Evolutionary conservation across 495 filamentous ascomycete genomes (phyloP), one percentile per base, ranked within the genome.

Genomic region (Aspergillus steynii): DNA sequence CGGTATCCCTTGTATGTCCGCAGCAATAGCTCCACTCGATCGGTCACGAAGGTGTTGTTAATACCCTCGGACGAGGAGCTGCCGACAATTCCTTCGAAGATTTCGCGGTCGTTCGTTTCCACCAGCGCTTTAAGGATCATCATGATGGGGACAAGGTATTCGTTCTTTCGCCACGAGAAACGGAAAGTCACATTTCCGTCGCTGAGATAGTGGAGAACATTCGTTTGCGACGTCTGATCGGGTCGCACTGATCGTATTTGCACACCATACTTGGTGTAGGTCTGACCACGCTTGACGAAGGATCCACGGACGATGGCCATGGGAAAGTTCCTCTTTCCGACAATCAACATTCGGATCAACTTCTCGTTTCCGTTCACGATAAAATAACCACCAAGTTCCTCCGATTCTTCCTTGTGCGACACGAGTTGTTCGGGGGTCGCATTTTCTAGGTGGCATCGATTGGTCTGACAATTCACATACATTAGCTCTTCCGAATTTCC

Each of bases 91-190:
- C 86, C 88, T 73, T 99, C 94, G 65, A 93, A 99, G 52, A 99
- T 95, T 69, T 96, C 93, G 55, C 92, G 86, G 65, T 99, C 95
- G 66, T 96, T 98, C 12, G 95, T 98, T 74, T 99, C 93, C 25
- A 93, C 84, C 50, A 99, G 83, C 2, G 95, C 95, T 78, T 97
- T 98, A 62, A 99, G 75, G 14, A 97, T 85, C 95, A 99, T 97
- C 84, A 97, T 88, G 61, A 92, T 90, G 20, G 95, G 95, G 14
- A 99, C 83, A 27, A 97, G 83, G 70, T 90, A 99, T 76, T 98
- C 95, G 63, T 91, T 91, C 81, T 99, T 99, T 63, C 94, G 83
- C 95, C 95, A 99, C 1, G 94, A 97, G 75, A 99, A 98, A 46
- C 95, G 85, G 79, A 99, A 96, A 2, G 90, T 97, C 61, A 97